phyloP scores from a whole-genome alignment of 163 green algal genomes.

The Coccomyxa subellipsoidea region DNA sequence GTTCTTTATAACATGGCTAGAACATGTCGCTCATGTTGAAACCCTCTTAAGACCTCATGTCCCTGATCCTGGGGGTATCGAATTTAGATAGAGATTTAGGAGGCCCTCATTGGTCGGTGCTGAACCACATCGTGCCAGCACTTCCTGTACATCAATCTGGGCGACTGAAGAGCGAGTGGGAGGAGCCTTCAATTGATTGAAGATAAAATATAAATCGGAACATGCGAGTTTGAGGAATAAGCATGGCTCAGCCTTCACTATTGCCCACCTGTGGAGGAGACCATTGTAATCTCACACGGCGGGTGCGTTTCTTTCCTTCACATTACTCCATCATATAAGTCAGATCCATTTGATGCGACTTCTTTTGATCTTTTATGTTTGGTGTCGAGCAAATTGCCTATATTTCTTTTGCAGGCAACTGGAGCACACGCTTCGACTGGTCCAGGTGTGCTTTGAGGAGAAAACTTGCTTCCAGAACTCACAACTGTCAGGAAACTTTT shows the following conservation, averaged over 20 bases:
- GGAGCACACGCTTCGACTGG: not conserved
- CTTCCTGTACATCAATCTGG: not conserved
- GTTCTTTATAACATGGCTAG: no score
- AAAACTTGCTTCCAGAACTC: not conserved
- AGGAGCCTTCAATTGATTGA: not conserved
- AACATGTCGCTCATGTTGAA: no score
- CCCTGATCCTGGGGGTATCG: not conserved
- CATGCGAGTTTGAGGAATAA: not conserved
- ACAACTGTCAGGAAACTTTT: no score
- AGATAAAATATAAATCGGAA: not conserved
- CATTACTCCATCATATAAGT: no score
- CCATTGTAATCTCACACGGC: not conserved
- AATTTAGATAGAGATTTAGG: not conserved
- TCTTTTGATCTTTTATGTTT: not conserved
- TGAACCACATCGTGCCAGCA: not conserved
- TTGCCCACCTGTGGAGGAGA: not conserved
- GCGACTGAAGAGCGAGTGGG: not conserved
- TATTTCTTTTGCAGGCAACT: not conserved
- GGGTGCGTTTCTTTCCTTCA: not conserved
- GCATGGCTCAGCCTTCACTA: not conserved
- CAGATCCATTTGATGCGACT: no score
- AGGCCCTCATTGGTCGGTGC: not conserved
- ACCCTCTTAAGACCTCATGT: not conserved
- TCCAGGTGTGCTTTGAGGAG: not conserved
- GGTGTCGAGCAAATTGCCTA: not conserved